Base-by-base conservation (phyloP, 75 land plant species). In the Isoetes taiwanensis region DNA sequence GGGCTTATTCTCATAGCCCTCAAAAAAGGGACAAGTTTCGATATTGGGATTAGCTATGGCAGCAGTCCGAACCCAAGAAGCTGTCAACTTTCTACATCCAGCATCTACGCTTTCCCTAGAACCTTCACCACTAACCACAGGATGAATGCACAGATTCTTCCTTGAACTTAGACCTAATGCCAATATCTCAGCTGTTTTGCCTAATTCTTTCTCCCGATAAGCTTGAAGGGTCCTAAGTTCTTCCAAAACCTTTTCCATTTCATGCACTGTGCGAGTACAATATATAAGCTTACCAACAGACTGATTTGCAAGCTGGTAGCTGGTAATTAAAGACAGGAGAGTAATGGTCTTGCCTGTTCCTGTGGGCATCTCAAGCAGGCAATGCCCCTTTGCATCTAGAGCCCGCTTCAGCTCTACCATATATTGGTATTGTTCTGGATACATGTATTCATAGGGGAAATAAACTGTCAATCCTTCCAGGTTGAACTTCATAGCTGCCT, bases 321-420 rank as follows among this genome's bases (percentile, higher is more conserved):
- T 77, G 52, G 74, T 72, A 77, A 94, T 94, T 59, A 94, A 82
- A 43, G 99, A 89, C 52, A 94, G 87, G 24, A 94, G 77, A 54
- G 99, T 93, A 37, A 82, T 80, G 43, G 99, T 94, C 78, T 94
- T 89, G 30, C 99, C 99, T 26, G 99, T 94, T 3, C 99, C 99
- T 29, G 99, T 94, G 32, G 96, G 99, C 99, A 94, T 94, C 64
- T 94, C 99, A 28, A 94, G 78, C 29, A 94, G 70, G 73, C 76
- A 81, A 46, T 94, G 99, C 38, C 96, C 96, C 35, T 66, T 55
- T 32, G 99, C 96, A 54, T 94, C 96, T 26, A 94, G 77, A 11
- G 96, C 73, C 25, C 90, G 72, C 62, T 94, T 94, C 23, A 94
- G 80, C 43, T 94, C 99, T 54, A 85, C 30, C 96, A 94, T 94